Conservation (phyloP, 306 rosid species). For the Lathyrus sativus region DNA sequence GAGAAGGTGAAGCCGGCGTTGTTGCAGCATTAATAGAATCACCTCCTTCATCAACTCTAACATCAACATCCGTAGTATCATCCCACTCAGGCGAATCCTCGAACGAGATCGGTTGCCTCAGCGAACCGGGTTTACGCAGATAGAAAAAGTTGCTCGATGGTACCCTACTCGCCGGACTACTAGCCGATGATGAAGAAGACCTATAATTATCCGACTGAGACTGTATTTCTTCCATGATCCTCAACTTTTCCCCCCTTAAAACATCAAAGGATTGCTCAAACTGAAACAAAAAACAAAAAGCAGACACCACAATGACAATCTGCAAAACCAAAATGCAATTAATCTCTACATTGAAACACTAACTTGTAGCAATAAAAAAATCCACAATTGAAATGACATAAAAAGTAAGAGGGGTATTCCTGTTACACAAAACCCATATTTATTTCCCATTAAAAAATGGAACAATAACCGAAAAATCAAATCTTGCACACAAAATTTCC, state of each 20-base stretch:
- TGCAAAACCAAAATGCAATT: conserved; percentile 23
- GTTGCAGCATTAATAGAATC: conserved; percentile 78
- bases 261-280: conserved; percentile 1
- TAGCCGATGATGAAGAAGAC: conserved; percentile 95
- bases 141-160: conserved; percentile 98
- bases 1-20: conserved; percentile 88
- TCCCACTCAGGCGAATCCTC: conserved; percentile 99
- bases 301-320: conserved; percentile 26
- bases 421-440: conserved; percentile 31
- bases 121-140: conserved; percentile 91
- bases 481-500: conserved; percentile 20
- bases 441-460: neutral
- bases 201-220: conserved; percentile 92
- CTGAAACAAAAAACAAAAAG: conserved; percentile 11
- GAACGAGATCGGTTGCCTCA: conserved; percentile 93
- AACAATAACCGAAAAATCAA: conserved; percentile 37
- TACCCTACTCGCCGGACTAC: conserved; percentile 96
- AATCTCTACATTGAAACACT: conserved; percentile 2
- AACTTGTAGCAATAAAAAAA: conserved; percentile 18
- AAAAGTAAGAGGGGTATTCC: conserved; percentile 20
- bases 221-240: conserved; percentile 89
- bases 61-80: conserved; percentile 76
- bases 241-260: neutral
- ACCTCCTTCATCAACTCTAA: conserved; percentile 82
- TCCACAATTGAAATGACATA: conserved; percentile 4